These are phyloP conservation scores for Phytophthora sp. DNA, from an alignment of 352 stramenopile species.

Conservation along the genomic window DNA sequence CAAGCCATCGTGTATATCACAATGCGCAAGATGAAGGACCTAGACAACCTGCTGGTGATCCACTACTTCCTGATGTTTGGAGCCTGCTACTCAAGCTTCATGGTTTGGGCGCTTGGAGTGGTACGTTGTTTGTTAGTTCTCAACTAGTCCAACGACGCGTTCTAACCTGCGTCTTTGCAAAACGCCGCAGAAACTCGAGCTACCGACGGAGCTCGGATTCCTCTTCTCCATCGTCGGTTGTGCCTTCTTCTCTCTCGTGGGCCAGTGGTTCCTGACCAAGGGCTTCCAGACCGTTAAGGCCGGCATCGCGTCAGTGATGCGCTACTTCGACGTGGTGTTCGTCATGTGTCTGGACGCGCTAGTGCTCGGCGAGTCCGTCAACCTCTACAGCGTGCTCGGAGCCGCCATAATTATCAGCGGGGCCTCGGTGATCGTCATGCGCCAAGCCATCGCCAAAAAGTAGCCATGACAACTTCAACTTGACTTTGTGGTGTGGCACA, in stretches of 20 bases:
- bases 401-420: constrained; percentile 53
- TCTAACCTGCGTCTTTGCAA: neutral
- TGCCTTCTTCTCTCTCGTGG: constrained; percentile 55
- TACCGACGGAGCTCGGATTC: constrained; percentile 22
- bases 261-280: constrained; percentile 59
- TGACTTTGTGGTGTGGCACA: no score
- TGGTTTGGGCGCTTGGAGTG: constrained; percentile 27
- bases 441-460: constrained; percentile 19
- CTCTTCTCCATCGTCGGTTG: constrained; percentile 50
- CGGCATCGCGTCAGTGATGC: constrained; percentile 70
- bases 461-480: neutral
- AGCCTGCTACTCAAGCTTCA: constrained; percentile 31
- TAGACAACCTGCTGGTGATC: constrained; percentile 48
- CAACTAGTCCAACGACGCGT: neutral
- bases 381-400: constrained; percentile 57
- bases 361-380: constrained; percentile 57
- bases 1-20: constrained; percentile 53
- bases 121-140: constrained; percentile 16
- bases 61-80: constrained; percentile 60
- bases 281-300: constrained; percentile 67
- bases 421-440: constrained; percentile 55
- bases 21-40: constrained; percentile 55
- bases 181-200: constrained; percentile 8
- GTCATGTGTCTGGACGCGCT: constrained; percentile 59
- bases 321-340: constrained; percentile 76